These are phyloP conservation scores for Leptomonas pyrrhocoris DNA, from an alignment of 208 protist genomes.

Conservation along the genomic window DNA sequence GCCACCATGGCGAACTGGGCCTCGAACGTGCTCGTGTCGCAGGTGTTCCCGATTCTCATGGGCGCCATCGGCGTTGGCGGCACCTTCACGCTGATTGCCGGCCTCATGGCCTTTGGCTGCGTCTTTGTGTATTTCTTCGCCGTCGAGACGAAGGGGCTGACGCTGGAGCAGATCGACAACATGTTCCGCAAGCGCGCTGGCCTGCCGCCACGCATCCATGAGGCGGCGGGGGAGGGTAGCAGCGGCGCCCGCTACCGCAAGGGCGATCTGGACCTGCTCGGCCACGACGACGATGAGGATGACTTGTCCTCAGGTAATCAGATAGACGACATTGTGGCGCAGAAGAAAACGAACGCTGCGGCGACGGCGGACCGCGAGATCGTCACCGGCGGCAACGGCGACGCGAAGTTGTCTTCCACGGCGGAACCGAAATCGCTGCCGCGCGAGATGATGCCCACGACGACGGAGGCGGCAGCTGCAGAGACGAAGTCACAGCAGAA, in stretches of 20 bases:
- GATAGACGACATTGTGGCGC: background rate
- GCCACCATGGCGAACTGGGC: constrained; percentile 93
- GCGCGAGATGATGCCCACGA: background rate
- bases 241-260: constrained; percentile 4
- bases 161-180: constrained; percentile 88
- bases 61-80: constrained; percentile 83
- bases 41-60: constrained; percentile 86
- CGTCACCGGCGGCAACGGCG: background rate
- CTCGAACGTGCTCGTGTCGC: constrained; percentile 85
- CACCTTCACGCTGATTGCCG: constrained; percentile 78
- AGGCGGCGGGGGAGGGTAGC: constrained; percentile 27
- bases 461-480: background rate
- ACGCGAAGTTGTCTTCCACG: background rate
- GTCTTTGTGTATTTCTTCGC: constrained; percentile 84
- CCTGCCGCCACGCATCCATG: constrained; percentile 37
- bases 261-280: constrained; percentile 1
- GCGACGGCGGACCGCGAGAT: background rate
- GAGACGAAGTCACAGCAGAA: background rate
- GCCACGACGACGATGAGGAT: background rate
- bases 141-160: constrained; percentile 88
- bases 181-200: constrained; percentile 70
- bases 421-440: background rate
- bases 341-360: constrained; percentile 1
- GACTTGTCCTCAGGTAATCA: constrained; percentile 15
- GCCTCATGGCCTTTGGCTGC: constrained; percentile 58